Evolutionary conservation across 805 yeast genomes (phyloP).

Genomic region (Scheffersomyces lignosus): DNA sequence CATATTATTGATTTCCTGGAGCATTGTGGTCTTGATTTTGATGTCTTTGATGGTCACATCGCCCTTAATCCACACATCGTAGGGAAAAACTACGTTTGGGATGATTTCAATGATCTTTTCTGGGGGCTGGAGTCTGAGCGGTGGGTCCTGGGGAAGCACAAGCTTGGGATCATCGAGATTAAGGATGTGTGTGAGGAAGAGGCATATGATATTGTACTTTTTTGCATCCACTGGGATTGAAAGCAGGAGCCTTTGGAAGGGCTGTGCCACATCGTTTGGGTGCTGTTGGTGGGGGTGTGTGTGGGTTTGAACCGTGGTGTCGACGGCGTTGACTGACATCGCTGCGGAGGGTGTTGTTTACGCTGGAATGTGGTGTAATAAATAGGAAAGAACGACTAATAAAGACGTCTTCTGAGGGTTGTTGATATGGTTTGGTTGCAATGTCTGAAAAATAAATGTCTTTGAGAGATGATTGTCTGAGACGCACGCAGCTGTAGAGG

Average conservation of each 20-base stretch:
- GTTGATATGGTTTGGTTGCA: no score
- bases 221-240: conserved; percentile 27
- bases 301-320: not conserved
- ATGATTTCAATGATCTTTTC: conserved; percentile 22
- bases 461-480: no score
- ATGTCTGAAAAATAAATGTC: no score
- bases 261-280: not conserved
- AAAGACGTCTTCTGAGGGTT: no score
- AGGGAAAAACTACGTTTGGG: conserved; percentile 34
- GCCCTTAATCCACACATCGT: conserved; percentile 37
- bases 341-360: conserved; percentile 10
- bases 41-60: conserved; percentile 30
- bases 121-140: not conserved
- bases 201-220: conserved; percentile 25
- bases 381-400: no score
- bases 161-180: conserved; percentile 18
- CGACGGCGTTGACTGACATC: not conserved
- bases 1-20: conserved; percentile 33
- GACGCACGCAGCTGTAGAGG: no score
- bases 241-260: conserved; percentile 24
- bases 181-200: conserved; percentile 24
- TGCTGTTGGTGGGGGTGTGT: conserved; percentile 3
- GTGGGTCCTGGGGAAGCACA: conserved; percentile 9
- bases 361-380: conserved; percentile 16
- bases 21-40: conserved; percentile 30